Evolutionary conservation across 148 eudicot genomes (phyloP).

Genomic region (Rhododendron henanense): DNA sequence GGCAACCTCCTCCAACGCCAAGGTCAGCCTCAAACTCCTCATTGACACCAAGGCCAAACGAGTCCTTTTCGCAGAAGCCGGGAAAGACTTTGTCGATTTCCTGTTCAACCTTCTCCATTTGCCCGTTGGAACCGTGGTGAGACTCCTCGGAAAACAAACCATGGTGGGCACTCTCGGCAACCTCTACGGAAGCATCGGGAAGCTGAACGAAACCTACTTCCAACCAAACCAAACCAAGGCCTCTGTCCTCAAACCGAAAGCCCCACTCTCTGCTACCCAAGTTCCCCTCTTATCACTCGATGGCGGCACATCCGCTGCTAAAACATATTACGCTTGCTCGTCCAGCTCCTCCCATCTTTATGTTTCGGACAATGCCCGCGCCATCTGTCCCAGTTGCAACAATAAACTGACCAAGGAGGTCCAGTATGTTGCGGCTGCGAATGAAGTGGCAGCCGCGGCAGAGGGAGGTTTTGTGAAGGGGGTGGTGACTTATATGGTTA

Average conservation of each 20-base stretch:
- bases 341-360: accelerated
- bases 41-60: slow-evolving; percentile 20
- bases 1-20: not conserved
- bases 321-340: not conserved
- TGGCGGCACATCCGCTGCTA: not conserved
- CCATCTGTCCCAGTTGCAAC: not conserved
- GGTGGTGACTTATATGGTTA: slow-evolving; percentile 28
- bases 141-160: not conserved
- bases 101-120: slow-evolving; percentile 8
- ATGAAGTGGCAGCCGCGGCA: not conserved
- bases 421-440: not conserved
- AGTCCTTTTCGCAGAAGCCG: slow-evolving; percentile 34
- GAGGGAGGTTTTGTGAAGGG: slow-evolving; percentile 11
- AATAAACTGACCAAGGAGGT: not conserved
- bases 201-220: slow-evolving; percentile 4
- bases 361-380: not conserved
- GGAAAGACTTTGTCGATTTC: slow-evolving; percentile 32
- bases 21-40: slow-evolving; percentile 16
- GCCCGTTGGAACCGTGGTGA: slow-evolving; percentile 20
- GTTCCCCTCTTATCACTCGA: not conserved
- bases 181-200: slow-evolving; percentile 7
- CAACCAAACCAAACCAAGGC: not conserved
- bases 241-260: not conserved
- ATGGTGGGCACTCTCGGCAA: slow-evolving; percentile 17
- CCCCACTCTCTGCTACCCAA: too few species aligned